Evolutionary conservation across 2,329 filamentous ascomycete species (phyloP).

Genomic region (Nemania sp.): DNA sequence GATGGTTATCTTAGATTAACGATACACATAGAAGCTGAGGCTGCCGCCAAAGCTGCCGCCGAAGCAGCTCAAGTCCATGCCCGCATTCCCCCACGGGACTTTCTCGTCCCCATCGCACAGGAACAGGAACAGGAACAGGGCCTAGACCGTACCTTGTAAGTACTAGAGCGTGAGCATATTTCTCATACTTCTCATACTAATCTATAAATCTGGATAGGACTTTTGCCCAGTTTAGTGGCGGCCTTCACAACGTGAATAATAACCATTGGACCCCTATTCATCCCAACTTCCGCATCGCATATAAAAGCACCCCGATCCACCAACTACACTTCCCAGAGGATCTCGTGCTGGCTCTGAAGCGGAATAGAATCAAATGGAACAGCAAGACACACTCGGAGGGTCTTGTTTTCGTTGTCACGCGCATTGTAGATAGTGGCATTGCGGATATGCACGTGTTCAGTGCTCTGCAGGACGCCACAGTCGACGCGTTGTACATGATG

Average conservation of each 20-base stretch:
- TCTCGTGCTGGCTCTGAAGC: slow-evolving; percentile 20
- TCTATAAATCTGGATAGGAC: background rate
- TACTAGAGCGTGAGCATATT: background rate
- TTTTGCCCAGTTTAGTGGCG: too few species aligned
- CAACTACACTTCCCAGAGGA: slow-evolving; percentile 33
- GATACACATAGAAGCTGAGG: background rate
- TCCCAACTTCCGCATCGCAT: slow-evolving; percentile 18
- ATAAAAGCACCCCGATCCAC: slow-evolving; percentile 28
- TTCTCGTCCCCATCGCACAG: slow-evolving; percentile 17
- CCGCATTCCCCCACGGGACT: slow-evolving; percentile 6
- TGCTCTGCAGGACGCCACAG: slow-evolving; percentile 25
- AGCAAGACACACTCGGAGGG: slow-evolving; percentile 8
- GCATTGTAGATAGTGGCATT: slow-evolving; percentile 19
- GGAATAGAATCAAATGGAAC: slow-evolving; percentile 25
- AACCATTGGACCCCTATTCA: background rate
- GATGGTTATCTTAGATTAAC: background rate
- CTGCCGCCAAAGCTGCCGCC: background rate
- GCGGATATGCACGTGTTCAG: slow-evolving; percentile 29
- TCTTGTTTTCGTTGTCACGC: slow-evolving; percentile 28
- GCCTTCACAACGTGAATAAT: background rate
- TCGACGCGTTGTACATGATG: slow-evolving; percentile 27
- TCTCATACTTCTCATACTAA: background rate
- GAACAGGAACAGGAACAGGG: too few species aligned
- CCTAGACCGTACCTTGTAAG: background rate
- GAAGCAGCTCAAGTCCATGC: background rate